Conservation (phyloP, 2,329 filamentous ascomycete species). For the Alternaria triticina region DNA sequence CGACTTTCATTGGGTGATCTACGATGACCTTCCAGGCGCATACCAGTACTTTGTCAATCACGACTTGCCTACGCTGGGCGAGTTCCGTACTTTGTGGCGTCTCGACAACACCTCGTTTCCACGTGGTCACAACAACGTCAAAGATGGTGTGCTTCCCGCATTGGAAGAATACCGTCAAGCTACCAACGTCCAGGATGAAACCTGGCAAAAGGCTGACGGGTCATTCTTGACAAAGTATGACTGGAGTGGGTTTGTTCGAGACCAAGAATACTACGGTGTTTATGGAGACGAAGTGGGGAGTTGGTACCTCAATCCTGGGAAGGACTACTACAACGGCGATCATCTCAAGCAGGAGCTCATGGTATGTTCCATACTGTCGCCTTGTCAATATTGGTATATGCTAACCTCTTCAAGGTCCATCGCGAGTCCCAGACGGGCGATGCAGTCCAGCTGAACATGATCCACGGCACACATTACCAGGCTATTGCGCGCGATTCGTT, state of each 20-base stretch:
- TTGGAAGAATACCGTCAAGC: slow-evolving; percentile 52
- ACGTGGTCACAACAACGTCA: slow-evolving; percentile 54
- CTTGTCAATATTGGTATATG: too few species aligned
- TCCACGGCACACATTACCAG: slow-evolving; percentile 57
- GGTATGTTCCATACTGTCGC: slow-evolving; percentile 27
- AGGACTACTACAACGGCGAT: slow-evolving; percentile 61
- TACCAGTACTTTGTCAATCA: slow-evolving; percentile 63
- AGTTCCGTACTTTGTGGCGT: slow-evolving; percentile 59
- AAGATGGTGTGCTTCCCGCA: slow-evolving; percentile 55
- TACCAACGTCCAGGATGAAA: slow-evolving; percentile 62
- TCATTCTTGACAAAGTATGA: slow-evolving; percentile 62
- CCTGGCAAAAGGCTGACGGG: slow-evolving; percentile 57
- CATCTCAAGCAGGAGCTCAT: slow-evolving; percentile 62
- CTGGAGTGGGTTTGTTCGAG: slow-evolving; percentile 50
- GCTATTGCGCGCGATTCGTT: slow-evolving; percentile 39
- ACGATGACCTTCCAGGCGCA: slow-evolving; percentile 57
- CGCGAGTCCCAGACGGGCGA: slow-evolving; percentile 59
- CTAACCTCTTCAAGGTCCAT: slow-evolving; percentile 46
- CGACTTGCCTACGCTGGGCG: slow-evolving; percentile 56
- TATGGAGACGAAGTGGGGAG: slow-evolving; percentile 58
- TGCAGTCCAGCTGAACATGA: slow-evolving; percentile 61
- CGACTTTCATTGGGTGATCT: slow-evolving; percentile 62
- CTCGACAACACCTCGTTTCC: slow-evolving; percentile 58
- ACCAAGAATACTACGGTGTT: slow-evolving; percentile 57
- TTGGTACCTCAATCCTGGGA: slow-evolving; percentile 59